Conservation (phyloP, 2,329 filamentous ascomycete genomes). For the Fusarium transvaalense region DNA sequence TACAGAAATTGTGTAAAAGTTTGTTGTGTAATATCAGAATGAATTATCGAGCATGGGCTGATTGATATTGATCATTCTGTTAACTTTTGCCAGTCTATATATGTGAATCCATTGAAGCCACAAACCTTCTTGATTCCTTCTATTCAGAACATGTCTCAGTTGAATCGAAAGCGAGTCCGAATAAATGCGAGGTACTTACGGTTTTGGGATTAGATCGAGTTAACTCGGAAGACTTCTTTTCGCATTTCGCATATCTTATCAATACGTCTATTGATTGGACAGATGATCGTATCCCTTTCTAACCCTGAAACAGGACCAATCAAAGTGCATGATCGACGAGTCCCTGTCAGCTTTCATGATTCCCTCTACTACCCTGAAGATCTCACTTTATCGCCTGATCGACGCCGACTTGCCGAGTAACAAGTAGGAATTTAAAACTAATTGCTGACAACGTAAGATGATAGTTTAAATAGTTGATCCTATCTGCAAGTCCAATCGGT, state of each 20-base stretch:
- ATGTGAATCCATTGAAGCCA: background rate
- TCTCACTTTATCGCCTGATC: background rate
- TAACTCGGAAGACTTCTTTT: background rate
- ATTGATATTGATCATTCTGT: fast-evolving
- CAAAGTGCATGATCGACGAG: background rate
- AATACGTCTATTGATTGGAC: background rate
- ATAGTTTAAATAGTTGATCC: background rate
- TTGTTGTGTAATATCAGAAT: background rate
- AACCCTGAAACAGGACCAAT: background rate
- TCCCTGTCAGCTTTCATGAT: background rate
- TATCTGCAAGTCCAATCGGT: background rate
- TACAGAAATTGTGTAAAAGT: background rate
- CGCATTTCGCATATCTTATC: background rate
- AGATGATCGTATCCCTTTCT: too few species aligned
- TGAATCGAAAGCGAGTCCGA: background rate
- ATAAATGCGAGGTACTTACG: background rate
- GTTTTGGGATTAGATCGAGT: background rate
- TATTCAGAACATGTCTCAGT: background rate
- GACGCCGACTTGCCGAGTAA: background rate
- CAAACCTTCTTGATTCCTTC: too few species aligned
- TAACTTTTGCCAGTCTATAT: background rate
- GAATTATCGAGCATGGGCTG: background rate
- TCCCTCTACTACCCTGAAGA: background rate
- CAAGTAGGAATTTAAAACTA: background rate
- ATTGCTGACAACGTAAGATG: background rate